These are phyloP conservation scores for Leccinum proximum DNA, from an alignment of 1,284 basidiomycete genomes.

Conservation along the genomic window DNA sequence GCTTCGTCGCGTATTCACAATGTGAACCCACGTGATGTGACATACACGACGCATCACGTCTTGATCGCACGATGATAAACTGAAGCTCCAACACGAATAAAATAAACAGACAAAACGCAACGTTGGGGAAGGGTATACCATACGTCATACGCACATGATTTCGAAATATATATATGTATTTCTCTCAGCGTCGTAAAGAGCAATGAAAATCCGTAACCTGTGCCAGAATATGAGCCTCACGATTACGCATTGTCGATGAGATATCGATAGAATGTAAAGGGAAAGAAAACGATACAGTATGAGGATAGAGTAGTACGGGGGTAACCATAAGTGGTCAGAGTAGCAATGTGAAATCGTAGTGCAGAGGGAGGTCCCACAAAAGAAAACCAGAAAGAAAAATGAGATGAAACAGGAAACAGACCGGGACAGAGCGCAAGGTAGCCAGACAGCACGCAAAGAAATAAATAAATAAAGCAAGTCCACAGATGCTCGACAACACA, in stretches of 20 bases:
- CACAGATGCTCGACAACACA: conserved; percentile 12
- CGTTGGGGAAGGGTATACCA: conserved; percentile 14
- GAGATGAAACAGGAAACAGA: conserved; percentile 2
- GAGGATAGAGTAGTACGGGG: conserved; percentile 13
- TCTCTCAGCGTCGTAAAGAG: neutral
- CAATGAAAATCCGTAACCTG: conserved; percentile 22
- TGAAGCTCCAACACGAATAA: no score
- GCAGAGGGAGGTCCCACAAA: conserved; percentile 5
- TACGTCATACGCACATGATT: conserved; percentile 12
- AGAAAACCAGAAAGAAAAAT: conserved; percentile 3
- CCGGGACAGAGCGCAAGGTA: conserved; percentile 6
- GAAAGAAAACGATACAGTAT: conserved; percentile 4
- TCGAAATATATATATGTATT: neutral
- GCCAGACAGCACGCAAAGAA: conserved; percentile 2
- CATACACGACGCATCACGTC: conserved; percentile 24
- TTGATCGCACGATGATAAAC: neutral
- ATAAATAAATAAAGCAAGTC: neutral
- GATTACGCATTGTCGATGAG: neutral
- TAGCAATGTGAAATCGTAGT: conserved; percentile 20
- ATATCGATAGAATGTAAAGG: conserved; percentile 6
- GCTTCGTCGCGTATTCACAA: conserved; percentile 2
- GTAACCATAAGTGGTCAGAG: conserved; percentile 3
- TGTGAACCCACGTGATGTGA: conserved; percentile 25
- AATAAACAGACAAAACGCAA: neutral
- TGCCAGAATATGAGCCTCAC: conserved; percentile 12